Percentiles rank a stretch among this genome's conserved stretches.
phyloP scores from a whole-genome alignment of 2,329 filamentous ascomycete species.

The Tolypocladium tropicale region DNA sequence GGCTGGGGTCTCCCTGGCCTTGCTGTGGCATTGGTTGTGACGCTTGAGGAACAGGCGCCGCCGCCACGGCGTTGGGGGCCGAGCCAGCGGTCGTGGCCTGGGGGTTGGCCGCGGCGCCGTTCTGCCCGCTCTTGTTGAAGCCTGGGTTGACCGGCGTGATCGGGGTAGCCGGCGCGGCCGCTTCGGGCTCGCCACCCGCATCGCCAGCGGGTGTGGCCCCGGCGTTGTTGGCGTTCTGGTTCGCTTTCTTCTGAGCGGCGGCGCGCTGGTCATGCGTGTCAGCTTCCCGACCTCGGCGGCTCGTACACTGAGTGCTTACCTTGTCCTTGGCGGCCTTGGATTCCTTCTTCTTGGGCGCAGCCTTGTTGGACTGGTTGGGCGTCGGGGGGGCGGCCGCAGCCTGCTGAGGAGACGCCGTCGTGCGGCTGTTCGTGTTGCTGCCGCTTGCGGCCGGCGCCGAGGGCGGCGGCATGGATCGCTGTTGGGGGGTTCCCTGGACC shows the following conservation, averaged over 20 bases:
- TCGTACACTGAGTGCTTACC: slow-evolving; percentile 35
- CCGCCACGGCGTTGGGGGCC: slow-evolving; percentile 19
- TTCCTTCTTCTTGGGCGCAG: slow-evolving; percentile 70
- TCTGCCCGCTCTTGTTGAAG: slow-evolving; percentile 29
- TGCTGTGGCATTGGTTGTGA: slow-evolving; percentile 33
- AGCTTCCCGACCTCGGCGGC: background rate
- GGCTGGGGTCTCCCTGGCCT: slow-evolving; percentile 35
- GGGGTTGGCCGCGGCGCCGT: slow-evolving; percentile 16
- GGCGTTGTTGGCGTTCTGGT: slow-evolving; percentile 36
- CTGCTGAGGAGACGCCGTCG: slow-evolving; percentile 52
- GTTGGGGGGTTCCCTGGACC: slow-evolving; percentile 61
- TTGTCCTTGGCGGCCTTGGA: slow-evolving; percentile 55
- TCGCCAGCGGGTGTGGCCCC: slow-evolving; percentile 49
- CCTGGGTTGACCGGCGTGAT: slow-evolving; percentile 48
- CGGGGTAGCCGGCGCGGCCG: slow-evolving; percentile 51
- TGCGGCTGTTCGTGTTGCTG: slow-evolving; percentile 42
- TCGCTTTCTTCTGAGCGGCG: slow-evolving; percentile 54
- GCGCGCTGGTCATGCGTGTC: slow-evolving; percentile 27
- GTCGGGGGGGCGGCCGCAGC: slow-evolving; percentile 63
- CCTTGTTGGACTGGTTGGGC: slow-evolving; percentile 62
- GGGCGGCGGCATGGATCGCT: slow-evolving; percentile 58
- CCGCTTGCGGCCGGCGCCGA: slow-evolving; percentile 42
- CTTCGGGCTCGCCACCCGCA: slow-evolving; percentile 42
- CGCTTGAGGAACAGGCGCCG: slow-evolving; percentile 24
- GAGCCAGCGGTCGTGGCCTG: slow-evolving; percentile 12